Base-by-base conservation (phyloP, 1,284 basidiomycete genomes). In the Microbotryum saponariae region DNA sequence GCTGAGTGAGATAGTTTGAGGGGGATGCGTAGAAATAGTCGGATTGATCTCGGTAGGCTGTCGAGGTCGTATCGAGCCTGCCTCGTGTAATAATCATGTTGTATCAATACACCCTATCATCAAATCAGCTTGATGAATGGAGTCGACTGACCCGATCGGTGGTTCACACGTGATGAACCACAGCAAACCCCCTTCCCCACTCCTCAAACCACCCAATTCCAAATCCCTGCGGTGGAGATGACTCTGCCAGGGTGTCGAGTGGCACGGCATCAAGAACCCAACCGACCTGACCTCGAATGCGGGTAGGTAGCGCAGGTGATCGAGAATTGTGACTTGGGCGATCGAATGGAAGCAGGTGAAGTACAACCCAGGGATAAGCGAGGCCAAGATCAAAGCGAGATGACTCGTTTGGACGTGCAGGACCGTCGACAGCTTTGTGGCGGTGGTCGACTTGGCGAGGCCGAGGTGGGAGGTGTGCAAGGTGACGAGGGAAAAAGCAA, bases 171-270 rank as follows among this genome's bases (percentile, higher is more conserved):
- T 87, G 31, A 97, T 73, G 51, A 87, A 84, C 91, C 92, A 97
- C 65, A 87, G 75, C 58, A 76, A 74, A 25, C 81, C 82, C 2
- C 73, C 75, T 31, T 77, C 70, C 14, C 80, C 79, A 12, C 54
- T 54, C 4, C 52, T 51, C 5, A 23, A 59, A 10, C n/a, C 33
- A 4, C 31, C 46, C 29, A 45, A 42, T 48, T 70, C 70, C 8
- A 86, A 78, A 47, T 85, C 79, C 16, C 79, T 76, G 37, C 83
- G 78, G 73, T 98, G 94, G 23, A 98, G 76, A 75, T 92, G 88
- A 6, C 91, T 86, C 72, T 91, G 88, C 80, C 91, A 94, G 3
- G 94, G 94, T 0, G 88, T 91, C n/a, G 91, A 96, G 77, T 99
- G 96, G 70, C 96, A 99, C 4, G 96, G 96, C 89, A 92, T 94